Evolutionary conservation across 169 alveolate genomes (phyloP), one percentile per base, ranked within the genome.

Genomic region (Plasmodium gonderi): DNA sequence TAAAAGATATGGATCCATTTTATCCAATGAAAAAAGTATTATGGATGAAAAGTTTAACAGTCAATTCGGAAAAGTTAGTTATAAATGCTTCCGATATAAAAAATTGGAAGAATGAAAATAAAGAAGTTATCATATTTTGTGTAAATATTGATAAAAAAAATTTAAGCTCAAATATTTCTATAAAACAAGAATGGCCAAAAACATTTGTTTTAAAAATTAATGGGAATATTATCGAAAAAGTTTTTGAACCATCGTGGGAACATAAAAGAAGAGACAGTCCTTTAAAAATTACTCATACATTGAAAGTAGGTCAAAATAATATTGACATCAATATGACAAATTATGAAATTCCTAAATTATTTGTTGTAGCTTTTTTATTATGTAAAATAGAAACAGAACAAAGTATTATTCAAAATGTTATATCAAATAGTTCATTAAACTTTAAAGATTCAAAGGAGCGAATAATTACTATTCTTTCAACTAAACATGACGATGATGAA

Each of bases 191-290:
- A 77, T 96, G 97, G 97, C 97, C 97, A 4, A 95, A 87, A 60
- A 95, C 97, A 0, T 93, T 96, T 23, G 92, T 77, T 47, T 75
- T 95, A 42, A 94, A 79, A 49, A 91, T 96, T 4, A 96, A 96
- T 89, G 95, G 95, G 23, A 96, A 92, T 36, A 67, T 95, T 36
- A 95, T 93, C 11, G 92, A 91, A 82, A 81, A 81, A 47, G 45
- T 91, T 8, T 64, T 67, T 51, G 98, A 96, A 79, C 98, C 98
- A 1, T 64, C 96, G 23, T 97, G 97, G 97, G 98, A 97, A 79
- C 98, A 96, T 91, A 91, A 96, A 77, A 83, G 98, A 68, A 51
- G 98, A 36, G 98, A 97, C 81, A 95, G 94, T 60, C 98, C 98
- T 23, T 92, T 97, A 68, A 95, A 91, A 74, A 90, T 96, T 38